These are phyloP conservation scores for Pinus tabuliformis DNA, from an alignment of 75 land plant genomes.

Conservation along the genomic window DNA sequence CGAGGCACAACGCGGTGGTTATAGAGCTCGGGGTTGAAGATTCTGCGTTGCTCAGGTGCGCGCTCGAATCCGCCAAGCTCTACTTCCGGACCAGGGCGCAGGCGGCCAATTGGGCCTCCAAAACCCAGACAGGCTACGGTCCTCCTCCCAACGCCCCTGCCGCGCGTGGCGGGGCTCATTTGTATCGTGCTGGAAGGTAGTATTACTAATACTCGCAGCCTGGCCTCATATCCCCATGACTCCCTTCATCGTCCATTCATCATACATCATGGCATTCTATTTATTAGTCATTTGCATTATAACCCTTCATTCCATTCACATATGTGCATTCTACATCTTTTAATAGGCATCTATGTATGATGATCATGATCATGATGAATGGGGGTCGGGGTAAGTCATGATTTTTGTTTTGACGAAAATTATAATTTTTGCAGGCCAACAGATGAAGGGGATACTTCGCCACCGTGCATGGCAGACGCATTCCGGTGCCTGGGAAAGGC, in stretches of 20 bases:
- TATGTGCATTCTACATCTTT: background rate
- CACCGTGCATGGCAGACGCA: constrained; percentile 81
- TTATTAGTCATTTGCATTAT: background rate
- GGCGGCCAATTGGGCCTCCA: constrained; percentile 6
- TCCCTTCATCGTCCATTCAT: background rate
- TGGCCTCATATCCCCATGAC: background rate
- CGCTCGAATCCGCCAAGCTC: constrained; percentile 71
- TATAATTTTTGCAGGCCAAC: constrained; percentile 33
- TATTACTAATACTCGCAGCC: no score
- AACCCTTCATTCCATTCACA: background rate
- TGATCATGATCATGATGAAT: background rate
- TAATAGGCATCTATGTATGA: background rate
- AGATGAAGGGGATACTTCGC: constrained; percentile 81
- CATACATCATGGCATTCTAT: background rate
- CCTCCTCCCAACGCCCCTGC: constrained; percentile 17
- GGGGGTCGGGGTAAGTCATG: background rate
- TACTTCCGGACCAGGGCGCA: constrained; percentile 54
- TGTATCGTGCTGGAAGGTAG: constrained; percentile 83
- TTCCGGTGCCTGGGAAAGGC: constrained; percentile 86
- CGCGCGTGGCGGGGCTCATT: constrained; percentile 39
- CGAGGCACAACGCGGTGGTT: constrained; percentile 71
- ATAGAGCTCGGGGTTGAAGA: constrained; percentile 72
- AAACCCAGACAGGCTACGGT: constrained; percentile 20
- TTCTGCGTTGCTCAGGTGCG: constrained; percentile 60
- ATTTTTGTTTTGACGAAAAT: background rate